These are phyloP conservation scores for Athelia psychrophila DNA, from an alignment of 1,284 basidiomycete genomes.

Conservation along the genomic window DNA sequence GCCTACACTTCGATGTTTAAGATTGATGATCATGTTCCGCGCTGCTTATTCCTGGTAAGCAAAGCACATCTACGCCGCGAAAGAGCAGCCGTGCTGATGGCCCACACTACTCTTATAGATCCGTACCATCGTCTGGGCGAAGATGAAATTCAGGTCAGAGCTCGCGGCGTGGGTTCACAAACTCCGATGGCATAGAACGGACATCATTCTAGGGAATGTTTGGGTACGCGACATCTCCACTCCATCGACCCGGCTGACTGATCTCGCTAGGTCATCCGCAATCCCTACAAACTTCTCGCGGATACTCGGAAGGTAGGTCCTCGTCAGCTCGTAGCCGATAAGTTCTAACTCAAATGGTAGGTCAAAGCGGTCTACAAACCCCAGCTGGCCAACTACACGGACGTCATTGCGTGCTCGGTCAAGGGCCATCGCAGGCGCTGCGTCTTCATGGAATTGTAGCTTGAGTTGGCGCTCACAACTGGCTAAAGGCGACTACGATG, in stretches of 20 bases:
- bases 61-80: slow-evolving; percentile 21
- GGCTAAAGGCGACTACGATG: slow-evolving; percentile 45
- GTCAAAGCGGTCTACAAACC: slow-evolving; percentile 44
- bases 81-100: slow-evolving; percentile 1
- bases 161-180: slow-evolving; percentile 28
- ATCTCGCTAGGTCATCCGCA: slow-evolving; percentile 33
- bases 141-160: slow-evolving; percentile 38
- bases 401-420: slow-evolving; percentile 48
- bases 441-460: slow-evolving; percentile 5
- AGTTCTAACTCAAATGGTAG: no score
- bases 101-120: slow-evolving; percentile 31
- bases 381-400: slow-evolving; percentile 36
- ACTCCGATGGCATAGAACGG: slow-evolving; percentile 37
- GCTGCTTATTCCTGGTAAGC: slow-evolving; percentile 45
- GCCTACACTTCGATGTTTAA: slow-evolving; percentile 32
- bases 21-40: slow-evolving; percentile 45
- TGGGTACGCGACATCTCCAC: slow-evolving; percentile 17
- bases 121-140: slow-evolving; percentile 39
- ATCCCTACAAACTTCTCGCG: slow-evolving; percentile 54
- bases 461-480: background rate
- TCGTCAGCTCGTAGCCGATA: background rate
- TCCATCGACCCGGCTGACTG: background rate
- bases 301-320: slow-evolving; percentile 32
- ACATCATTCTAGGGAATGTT: slow-evolving; percentile 42
- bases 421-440: slow-evolving; percentile 47